Conservation (phyloP, 352 stramenopile genomes). For the Phytopythium montanum region DNA sequence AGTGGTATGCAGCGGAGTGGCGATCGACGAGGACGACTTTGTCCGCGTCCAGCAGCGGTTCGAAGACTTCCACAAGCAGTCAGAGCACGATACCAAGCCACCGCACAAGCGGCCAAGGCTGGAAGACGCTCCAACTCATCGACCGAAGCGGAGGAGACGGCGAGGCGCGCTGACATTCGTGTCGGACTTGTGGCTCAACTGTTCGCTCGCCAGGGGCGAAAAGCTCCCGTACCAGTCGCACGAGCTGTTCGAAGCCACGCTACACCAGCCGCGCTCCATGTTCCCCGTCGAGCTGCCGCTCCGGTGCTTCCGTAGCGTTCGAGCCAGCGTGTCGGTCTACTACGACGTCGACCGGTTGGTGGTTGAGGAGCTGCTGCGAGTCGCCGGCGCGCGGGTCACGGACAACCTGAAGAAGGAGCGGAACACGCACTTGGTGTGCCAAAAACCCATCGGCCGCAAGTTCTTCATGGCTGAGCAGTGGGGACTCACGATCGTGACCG, state of each 20-base stretch:
- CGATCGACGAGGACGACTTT: slow-evolving; percentile 25
- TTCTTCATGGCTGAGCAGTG: slow-evolving; percentile 56
- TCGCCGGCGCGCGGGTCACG: slow-evolving; percentile 53
- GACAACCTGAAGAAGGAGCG: slow-evolving; percentile 35
- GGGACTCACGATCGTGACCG: slow-evolving; percentile 47
- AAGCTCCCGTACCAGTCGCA: slow-evolving; percentile 49
- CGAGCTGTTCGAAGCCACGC: slow-evolving; percentile 37
- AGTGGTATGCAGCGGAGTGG: slow-evolving; percentile 53
- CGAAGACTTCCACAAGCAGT: slow-evolving; percentile 3
- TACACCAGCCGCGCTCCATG: slow-evolving; percentile 37
- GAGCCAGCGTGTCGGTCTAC: slow-evolving; percentile 63
- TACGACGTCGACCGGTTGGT: slow-evolving; percentile 58
- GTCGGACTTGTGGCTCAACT: slow-evolving; percentile 72
- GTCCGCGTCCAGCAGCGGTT: slow-evolving; percentile 21
- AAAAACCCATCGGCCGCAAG: slow-evolving; percentile 50
- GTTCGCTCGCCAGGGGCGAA: slow-evolving; percentile 42
- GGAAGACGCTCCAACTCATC: background rate
- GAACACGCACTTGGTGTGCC: slow-evolving; percentile 70
- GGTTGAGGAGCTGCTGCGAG: slow-evolving; percentile 42
- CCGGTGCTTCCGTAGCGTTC: slow-evolving; percentile 40
- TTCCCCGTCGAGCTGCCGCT: slow-evolving; percentile 44
- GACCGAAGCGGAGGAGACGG: slow-evolving; percentile 7
- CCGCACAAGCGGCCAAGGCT: slow-evolving; percentile 17
- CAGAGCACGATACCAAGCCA: background rate
- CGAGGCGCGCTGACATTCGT: slow-evolving; percentile 43